Conservation (phyloP, 2,329 filamentous ascomycete genomes). For the Aspergillus fumigatus region DNA sequence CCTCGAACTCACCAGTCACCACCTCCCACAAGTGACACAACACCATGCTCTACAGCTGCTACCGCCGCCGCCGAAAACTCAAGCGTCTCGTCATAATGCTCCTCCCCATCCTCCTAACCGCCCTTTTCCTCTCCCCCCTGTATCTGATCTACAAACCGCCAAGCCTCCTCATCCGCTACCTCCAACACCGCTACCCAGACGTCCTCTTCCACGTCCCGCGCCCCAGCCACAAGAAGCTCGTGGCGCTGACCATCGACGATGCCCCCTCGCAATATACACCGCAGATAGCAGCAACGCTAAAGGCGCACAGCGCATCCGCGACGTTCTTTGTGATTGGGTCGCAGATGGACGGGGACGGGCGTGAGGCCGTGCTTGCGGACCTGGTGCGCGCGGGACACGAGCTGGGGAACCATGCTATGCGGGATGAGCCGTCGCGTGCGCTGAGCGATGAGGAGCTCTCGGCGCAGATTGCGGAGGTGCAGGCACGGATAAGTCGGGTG, state of each 20-base stretch:
- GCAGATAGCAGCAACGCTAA: slow-evolving; percentile 66
- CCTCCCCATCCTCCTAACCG: slow-evolving; percentile 32
- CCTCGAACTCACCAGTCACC: too few species aligned
- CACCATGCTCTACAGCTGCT: slow-evolving; percentile 12
- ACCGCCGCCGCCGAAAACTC: slow-evolving; percentile 13
- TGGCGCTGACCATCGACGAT: slow-evolving; percentile 85
- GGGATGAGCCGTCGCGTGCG: slow-evolving; percentile 68
- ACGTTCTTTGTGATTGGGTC: slow-evolving; percentile 87
- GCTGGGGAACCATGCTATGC: slow-evolving; percentile 85
- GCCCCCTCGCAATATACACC: slow-evolving; percentile 68
- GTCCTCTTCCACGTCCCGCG: slow-evolving; percentile 66
- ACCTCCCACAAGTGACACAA: background rate
- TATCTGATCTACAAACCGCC: slow-evolving; percentile 82
- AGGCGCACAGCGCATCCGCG: slow-evolving; percentile 62
- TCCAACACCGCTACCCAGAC: slow-evolving; percentile 68
- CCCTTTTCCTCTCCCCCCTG: slow-evolving; percentile 37
- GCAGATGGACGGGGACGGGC: slow-evolving; percentile 58
- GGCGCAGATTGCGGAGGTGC: slow-evolving; percentile 61
- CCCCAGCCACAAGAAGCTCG: slow-evolving; percentile 54
- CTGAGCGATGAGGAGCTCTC: slow-evolving; percentile 58
- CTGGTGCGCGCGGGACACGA: slow-evolving; percentile 63
- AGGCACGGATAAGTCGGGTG: slow-evolving; percentile 54
- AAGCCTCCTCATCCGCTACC: slow-evolving; percentile 62
- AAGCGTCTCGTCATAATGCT: slow-evolving; percentile 28
- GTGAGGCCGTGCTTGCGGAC: slow-evolving; percentile 52